Base-by-base conservation (phyloP, 441 rosid species). In the California macrophylla region DNA sequence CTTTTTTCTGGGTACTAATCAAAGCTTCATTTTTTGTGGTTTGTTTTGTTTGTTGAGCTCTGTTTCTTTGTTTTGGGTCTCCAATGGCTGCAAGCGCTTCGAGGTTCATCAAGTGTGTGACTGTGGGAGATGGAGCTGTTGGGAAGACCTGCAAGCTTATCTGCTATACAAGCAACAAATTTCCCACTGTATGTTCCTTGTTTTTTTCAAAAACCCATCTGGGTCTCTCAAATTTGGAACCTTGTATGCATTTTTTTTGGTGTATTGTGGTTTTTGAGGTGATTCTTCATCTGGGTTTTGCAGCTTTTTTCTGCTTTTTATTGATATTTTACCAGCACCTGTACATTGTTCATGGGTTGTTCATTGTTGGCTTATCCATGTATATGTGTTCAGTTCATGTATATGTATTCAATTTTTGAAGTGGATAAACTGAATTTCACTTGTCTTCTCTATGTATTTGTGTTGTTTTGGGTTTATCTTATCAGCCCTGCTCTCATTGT, bases 121-220 rank as follows among this genome's bases (percentile, higher is more conserved):
- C 98, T 0, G 98, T 92, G 65, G 98, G 98, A 76, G 98, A 92
- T 75, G 98, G 98, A 75, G 98, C 96, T 80, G 98, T 92, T 21
- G 98, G 98, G 32, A 92, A 92, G 81, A 92, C 98, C 24, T 92
- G 96, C 83, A 92, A 89, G 98, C 98, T 92, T 69, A 92, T 92
- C 76, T 90, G 96, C 74, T 92, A 89, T 74, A 92, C 98, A 54
- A 90, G 97, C 83, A 92, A 92, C 91, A 90, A 87, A 84, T 93
- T 93, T 79, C 98, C 98, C 0, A 90, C 97, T 68, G 98, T 93
- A 66, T 81, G 87, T 50, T 70, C 67, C 68, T 20, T 52, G 70
- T 28, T 38, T 58, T 65, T 54, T 18, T 5, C 6, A 60, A 20
- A 25, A 62, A 64, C 29, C n/a, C 79, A 20, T 70, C 69, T 50